Percentiles rank a stretch among this genome's conserved stretches.
Evolutionary conservation across 331 rosid genomes (phyloP).

Genomic region (Quercus lobata): DNA sequence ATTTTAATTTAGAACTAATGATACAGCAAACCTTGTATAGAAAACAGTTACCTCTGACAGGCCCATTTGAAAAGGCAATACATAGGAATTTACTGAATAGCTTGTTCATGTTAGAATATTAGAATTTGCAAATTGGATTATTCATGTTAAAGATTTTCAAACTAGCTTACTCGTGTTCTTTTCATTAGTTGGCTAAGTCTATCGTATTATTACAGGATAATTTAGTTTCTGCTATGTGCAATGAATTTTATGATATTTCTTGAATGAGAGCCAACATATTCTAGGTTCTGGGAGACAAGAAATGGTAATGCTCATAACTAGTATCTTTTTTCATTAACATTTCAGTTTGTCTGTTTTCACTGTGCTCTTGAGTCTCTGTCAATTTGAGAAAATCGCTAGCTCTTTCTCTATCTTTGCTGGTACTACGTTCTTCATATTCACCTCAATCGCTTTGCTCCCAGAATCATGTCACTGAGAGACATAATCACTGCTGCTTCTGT

Average conservation of each 20-base stretch:
- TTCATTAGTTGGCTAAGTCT: slow-evolving; percentile 8
- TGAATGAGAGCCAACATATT: no score
- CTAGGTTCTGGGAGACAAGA: no score
- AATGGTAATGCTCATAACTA: no score
- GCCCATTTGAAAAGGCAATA: slow-evolving; percentile 19
- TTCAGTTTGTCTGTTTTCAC: no score
- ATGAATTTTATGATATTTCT: neutral
- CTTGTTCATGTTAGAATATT: slow-evolving; percentile 32
- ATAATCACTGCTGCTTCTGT: no score
- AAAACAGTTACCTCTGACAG: slow-evolving; percentile 30
- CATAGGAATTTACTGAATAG: slow-evolving; percentile 36
- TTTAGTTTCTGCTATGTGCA: slow-evolving; percentile 22
- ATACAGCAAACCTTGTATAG: slow-evolving; percentile 40
- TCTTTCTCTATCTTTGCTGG: no score
- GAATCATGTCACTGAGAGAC: no score
- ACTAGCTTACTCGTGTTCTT: slow-evolving; percentile 30
- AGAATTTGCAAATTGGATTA: neutral
- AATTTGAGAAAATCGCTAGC: no score
- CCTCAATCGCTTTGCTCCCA: no score
- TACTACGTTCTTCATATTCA: no score
- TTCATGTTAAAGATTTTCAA: neutral
- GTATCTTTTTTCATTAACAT: no score
- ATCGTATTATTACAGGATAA: slow-evolving; percentile 9
- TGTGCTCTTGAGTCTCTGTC: no score
- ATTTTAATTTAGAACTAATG: neutral